Conservation (phyloP, 768 basidiomycete genomes). For the Rhodosporidiobolus odoratus region DNA sequence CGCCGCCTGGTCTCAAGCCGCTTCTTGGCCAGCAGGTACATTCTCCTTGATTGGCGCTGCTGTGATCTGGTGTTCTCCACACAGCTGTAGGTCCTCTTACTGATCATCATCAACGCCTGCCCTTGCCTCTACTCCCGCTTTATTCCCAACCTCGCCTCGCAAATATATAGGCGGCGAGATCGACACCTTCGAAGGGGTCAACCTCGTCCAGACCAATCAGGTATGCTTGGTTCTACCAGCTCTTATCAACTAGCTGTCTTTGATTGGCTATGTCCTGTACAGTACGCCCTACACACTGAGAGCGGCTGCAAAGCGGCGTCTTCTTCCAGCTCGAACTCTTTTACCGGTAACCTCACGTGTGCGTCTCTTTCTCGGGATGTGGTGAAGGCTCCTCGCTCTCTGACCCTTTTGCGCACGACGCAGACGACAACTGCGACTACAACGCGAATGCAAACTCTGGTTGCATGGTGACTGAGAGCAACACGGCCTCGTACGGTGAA, state of each 20-base stretch:
- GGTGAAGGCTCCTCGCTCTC: no score
- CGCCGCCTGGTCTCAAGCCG: no score
- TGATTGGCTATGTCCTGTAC: no score
- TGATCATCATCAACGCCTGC: no score
- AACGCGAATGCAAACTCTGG: constrained; percentile 22
- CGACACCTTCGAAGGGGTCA: constrained; percentile 78
- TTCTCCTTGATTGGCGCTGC: no score
- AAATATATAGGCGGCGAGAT: constrained; percentile 51
- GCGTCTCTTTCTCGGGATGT: not conserved
- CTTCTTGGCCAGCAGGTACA: no score
- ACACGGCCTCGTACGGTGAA: constrained; percentile 48
- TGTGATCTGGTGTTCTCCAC: no score
- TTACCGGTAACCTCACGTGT: constrained; percentile 1
- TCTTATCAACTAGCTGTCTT: no score
- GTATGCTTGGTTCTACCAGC: no score
- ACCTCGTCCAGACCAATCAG: constrained; percentile 58
- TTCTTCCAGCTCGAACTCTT: constrained; percentile 37
- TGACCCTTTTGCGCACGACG: constrained; percentile 28
- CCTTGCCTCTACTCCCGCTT: not conserved
- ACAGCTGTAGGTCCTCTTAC: no score
- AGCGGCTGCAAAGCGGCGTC: constrained; percentile 44
- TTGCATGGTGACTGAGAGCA: constrained; percentile 18
- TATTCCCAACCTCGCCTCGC: not conserved
- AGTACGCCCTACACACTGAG: constrained; percentile 60
- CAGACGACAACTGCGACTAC: constrained; percentile 15